These are phyloP conservation scores for Bipolaris cookei DNA, from an alignment of 2,329 filamentous ascomycete species.

Conservation along the genomic window DNA sequence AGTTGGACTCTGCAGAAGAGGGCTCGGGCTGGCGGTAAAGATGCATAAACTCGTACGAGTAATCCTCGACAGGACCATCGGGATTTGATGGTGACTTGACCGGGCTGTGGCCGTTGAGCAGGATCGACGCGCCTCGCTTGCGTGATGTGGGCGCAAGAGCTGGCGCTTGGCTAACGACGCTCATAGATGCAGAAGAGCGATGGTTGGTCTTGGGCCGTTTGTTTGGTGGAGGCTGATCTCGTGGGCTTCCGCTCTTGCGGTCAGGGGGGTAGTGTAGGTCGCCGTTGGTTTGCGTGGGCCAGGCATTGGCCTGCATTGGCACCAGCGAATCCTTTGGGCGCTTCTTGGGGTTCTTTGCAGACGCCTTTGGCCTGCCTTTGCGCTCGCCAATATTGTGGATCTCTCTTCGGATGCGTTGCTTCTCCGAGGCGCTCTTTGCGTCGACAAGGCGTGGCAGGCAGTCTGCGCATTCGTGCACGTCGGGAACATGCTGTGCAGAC, in stretches of 20 bases:
- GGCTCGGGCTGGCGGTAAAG: slow-evolving; percentile 70
- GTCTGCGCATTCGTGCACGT: slow-evolving; percentile 84
- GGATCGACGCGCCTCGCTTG: slow-evolving; percentile 66
- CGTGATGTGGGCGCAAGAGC: slow-evolving; percentile 67
- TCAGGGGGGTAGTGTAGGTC: slow-evolving; percentile 59
- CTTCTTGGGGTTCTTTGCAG: slow-evolving; percentile 86
- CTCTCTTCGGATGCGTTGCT: slow-evolving; percentile 68
- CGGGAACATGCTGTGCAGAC: slow-evolving; percentile 71
- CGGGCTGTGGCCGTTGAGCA: slow-evolving; percentile 71
- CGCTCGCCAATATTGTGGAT: slow-evolving; percentile 59
- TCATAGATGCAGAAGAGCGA: slow-evolving; percentile 76
- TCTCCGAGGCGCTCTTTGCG: slow-evolving; percentile 73
- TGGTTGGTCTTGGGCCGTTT: slow-evolving; percentile 87
- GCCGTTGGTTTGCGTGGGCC: slow-evolving; percentile 61
- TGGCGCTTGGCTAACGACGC: slow-evolving; percentile 69
- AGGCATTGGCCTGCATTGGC: slow-evolving; percentile 69
- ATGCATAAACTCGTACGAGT: slow-evolving; percentile 76
- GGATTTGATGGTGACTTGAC: slow-evolving; percentile 75
- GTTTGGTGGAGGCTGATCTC: slow-evolving; percentile 64
- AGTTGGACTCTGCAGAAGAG: slow-evolving; percentile 70
- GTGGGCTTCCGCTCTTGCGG: slow-evolving; percentile 58
- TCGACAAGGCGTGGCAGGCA: slow-evolving; percentile 83
- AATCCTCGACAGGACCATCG: slow-evolving; percentile 70
- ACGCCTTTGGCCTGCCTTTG: slow-evolving; percentile 77
- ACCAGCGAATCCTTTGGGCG: slow-evolving; percentile 73